Base-by-base conservation (phyloP, 345 rosid species). In the Pelargonium nanum region DNA sequence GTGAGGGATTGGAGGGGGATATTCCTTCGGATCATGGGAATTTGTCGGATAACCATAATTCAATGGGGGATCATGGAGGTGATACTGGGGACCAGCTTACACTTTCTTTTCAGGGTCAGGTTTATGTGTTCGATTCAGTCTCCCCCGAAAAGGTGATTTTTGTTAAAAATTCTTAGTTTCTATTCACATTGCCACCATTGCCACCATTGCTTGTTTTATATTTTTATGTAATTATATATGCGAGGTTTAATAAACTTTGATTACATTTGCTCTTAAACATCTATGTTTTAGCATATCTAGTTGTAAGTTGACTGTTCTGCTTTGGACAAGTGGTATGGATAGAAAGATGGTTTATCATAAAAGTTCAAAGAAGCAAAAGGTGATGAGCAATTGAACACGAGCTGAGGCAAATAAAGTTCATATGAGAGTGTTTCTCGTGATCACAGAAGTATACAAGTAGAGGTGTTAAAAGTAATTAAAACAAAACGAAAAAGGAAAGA, bases 21-120 rank as follows among this genome's bases (percentile, higher is more conserved):
- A 74, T 73, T 21, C 81, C 83, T 19, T 74, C 84, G 22, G 89
- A 80, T 53, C 80, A 84, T 26, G 85, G 77, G 30, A 82, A 75
- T 62, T 65, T 72, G 58, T 52, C 78, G 51, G 75, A 74, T 67
- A 70, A 57, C 57, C 85, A 20, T 52, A 20, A 20, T 53, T 65
- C 26, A 68, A 58, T 44, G 54, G 65, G 64, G 60, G 84, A 72
- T 22, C 79, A 63, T 22, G 62, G 75, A 61, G 74, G 71, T 64
- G 80, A 77, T 45, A 77, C 66, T 59, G 83, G 82, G 57, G 87
- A 80, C 63, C 92, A 81, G 51, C 77, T 88, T 44, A 85, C 89
- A 2, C 68, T 88, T 71, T 83, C 95, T 62, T 85, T 83, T 63
- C 85, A 85, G 26, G 95, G 87, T 4, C 87, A 85, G 69, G 89